Conservation (phyloP, 1,139 yeast genomes). For the Geotrichum restrictum region DNA sequence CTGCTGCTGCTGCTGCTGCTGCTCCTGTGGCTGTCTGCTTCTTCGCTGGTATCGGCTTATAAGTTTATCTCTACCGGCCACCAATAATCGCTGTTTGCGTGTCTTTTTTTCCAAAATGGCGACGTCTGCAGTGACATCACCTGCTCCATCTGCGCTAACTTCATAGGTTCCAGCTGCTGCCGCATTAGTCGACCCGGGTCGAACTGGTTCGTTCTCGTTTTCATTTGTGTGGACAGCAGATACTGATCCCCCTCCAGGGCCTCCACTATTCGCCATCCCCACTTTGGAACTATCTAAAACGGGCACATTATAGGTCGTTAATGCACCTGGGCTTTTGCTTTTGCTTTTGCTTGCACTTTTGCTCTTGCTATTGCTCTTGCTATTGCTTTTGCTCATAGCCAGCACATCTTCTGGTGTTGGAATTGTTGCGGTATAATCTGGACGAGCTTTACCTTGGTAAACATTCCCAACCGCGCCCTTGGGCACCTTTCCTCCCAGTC, state of each 20-base stretch:
- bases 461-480: background rate
- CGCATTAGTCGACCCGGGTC: background rate
- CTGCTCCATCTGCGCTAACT: background rate
- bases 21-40: slow-evolving; percentile 7
- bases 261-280: background rate
- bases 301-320: too few relatives aligned
- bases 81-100: slow-evolving; percentile 3
- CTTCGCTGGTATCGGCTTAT: slow-evolving; percentile 2
- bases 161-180: background rate
- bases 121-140: background rate
- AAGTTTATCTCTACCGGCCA: slow-evolving; percentile 1
- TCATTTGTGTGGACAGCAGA: background rate
- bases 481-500: background rate
- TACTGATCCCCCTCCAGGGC: background rate
- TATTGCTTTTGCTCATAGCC: background rate
- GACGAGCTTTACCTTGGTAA: too few relatives aligned
- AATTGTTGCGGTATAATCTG: too few relatives aligned
- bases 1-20: slow-evolving; percentile 9
- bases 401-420: too few relatives aligned
- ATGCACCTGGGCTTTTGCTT: too few relatives aligned
- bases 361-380: background rate
- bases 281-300: too few relatives aligned
- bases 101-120: background rate
- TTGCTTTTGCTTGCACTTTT: too few relatives aligned
- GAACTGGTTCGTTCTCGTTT: background rate